Evolutionary conservation across 2,329 filamentous ascomycete genomes (phyloP).

Genomic region (Cryphonectria naterciae): DNA sequence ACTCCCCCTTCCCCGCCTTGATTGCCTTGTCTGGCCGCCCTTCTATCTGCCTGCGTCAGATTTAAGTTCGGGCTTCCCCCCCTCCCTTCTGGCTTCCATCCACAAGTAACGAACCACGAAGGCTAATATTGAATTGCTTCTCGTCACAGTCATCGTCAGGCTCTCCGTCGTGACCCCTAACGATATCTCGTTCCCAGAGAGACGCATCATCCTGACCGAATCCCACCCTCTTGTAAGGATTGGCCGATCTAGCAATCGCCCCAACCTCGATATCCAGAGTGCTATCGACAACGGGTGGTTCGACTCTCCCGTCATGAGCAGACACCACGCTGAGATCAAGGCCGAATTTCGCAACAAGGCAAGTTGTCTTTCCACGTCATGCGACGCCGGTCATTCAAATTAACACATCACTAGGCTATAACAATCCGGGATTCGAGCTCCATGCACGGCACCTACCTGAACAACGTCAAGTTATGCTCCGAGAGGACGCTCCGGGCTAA

Average conservation of each 20-base stretch:
- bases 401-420: conserved; percentile 44
- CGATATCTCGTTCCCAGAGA: conserved; percentile 26
- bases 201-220: conserved; percentile 38
- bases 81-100: no score
- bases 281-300: conserved; percentile 64
- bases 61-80: not conserved
- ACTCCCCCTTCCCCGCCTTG: not conserved
- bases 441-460: conserved; percentile 58
- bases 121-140: conserved; percentile 28
- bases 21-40: not conserved
- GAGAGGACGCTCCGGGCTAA: conserved; percentile 38
- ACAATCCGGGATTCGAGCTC: conserved; percentile 52
- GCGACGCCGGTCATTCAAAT: conserved; percentile 31
- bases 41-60: not conserved
- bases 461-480: conserved; percentile 36
- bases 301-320: conserved; percentile 73
- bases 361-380: conserved; percentile 29
- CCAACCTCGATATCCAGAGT: conserved; percentile 38
- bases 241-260: conserved; percentile 51
- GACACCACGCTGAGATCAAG: conserved; percentile 63
- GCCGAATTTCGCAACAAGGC: conserved; percentile 52
- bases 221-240: conserved; percentile 40
- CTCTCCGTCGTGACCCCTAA: conserved; percentile 30
- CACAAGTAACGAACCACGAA: not conserved
- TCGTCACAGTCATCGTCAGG: conserved; percentile 27